phyloP scores from a whole-genome alignment of 139 green algal species.

The Chlorella sp. region DNA sequence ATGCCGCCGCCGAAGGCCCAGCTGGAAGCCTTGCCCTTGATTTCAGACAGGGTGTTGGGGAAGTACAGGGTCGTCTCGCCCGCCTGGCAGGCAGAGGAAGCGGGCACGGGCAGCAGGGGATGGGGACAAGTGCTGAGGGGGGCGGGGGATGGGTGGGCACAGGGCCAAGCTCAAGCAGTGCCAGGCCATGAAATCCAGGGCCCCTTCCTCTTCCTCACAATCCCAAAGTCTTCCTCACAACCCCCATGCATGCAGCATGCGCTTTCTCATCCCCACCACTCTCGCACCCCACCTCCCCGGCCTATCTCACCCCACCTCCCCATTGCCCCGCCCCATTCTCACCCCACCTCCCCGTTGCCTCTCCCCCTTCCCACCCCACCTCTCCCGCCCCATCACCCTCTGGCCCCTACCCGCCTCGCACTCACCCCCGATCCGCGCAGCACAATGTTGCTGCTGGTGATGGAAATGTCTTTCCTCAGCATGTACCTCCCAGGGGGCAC shows the following conservation, averaged over 20 bases:
- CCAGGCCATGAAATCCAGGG: too few species aligned
- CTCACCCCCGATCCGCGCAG: constrained; percentile 22
- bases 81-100: neutral
- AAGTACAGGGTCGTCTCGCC: neutral
- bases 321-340: too few species aligned
- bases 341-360: too few species aligned
- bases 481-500: neutral
- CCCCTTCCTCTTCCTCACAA: neutral
- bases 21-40: neutral
- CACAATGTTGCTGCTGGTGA: constrained; percentile 20
- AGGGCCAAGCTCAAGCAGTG: neutral
- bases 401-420: too few species aligned
- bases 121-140: neutral
- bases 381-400: too few species aligned
- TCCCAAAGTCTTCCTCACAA: too few species aligned
- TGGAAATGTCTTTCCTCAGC: neutral
- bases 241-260: too few species aligned
- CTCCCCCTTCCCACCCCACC: too few species aligned
- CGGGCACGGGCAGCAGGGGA: neutral
- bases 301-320: too few species aligned
- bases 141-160: neutral
- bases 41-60: constrained; percentile 2
- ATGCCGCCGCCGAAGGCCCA: constrained; percentile 23
- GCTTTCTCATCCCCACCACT: too few species aligned
- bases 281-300: too few species aligned